Evolutionary conservation across 148 eudicot species (phyloP).

Genomic region (Silene conica): DNA sequence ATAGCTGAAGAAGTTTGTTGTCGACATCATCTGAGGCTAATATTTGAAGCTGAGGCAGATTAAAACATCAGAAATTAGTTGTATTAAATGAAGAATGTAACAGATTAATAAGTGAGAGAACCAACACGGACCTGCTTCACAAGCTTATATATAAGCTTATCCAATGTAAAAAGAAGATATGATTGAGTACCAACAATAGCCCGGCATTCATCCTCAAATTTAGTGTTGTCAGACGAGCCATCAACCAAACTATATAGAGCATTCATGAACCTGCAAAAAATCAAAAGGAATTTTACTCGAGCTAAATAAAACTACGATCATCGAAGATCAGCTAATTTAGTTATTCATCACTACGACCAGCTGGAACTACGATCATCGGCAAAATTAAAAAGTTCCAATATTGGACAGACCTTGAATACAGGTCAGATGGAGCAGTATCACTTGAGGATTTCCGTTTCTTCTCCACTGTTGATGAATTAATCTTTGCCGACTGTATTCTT

Average conservation of each 20-base stretch:
- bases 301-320: neutral
- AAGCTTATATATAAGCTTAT: constrained; percentile 82
- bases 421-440: constrained; percentile 46
- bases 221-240: constrained; percentile 79
- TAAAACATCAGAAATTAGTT: neutral
- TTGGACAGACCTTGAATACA: constrained; percentile 53
- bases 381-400: neutral
- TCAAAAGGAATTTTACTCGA: neutral
- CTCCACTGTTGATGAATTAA: constrained; percentile 54
- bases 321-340: too few species aligned
- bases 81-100: neutral
- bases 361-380: neutral
- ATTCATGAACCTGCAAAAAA: constrained; percentile 56
- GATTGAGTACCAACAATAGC: constrained; percentile 86
- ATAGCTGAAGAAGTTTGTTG: constrained; percentile 66
- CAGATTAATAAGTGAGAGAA: constrained; percentile 7
- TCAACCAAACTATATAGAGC: constrained; percentile 70
- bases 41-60: constrained; percentile 56
- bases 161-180: constrained; percentile 80
- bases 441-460: constrained; percentile 66
- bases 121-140: constrained; percentile 64
- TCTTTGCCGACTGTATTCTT: constrained; percentile 71
- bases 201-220: constrained; percentile 94
- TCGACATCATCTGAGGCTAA: constrained; percentile 70
- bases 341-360: neutral